Evolutionary conservation across 805 yeast genomes (phyloP), one percentile per base, ranked within the genome.

Genomic region (Ogataea polymorpha): DNA sequence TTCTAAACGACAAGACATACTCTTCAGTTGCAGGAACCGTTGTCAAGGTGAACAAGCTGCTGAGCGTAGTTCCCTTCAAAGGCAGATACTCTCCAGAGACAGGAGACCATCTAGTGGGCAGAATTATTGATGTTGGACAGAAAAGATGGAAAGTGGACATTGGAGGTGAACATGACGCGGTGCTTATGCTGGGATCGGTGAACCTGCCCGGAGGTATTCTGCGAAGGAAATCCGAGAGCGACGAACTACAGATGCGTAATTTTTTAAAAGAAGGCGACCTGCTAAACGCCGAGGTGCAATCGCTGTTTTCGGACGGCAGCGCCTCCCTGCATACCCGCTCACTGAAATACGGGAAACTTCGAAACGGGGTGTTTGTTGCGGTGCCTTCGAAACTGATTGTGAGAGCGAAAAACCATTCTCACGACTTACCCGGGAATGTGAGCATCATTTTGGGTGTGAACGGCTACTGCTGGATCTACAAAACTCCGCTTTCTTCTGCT

Each of bases 91-190:
- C 80, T 24, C 96, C 99, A 1, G 97, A 89, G 50, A 88, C 96
- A 2, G 99, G 99, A 50, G 99, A 93, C 60, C 98, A 93, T 62
- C 73, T 93, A 16, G 82, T 93, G 16, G 99, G 99, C 1, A 71
- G 99, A 47, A 83, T 93, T 50, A 82, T 93, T 2, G 98, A 93
- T 55, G 97, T 91, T 5, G 96, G 96, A 1, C 85, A 84, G 48
- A 86, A 83, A 59, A 72, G 98, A 54, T 93, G 99, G 99, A 88
- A 84, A 59, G 98, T 93, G 12, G 96, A 91, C 54, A 88, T 93
- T 49, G 98, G 98, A 21, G 87, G 88, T n/a, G 83, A 81, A 55
- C 96, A 87, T 56, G 91, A 89, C 59, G 98, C 97, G 0, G 82
- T 87, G 0, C 67, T 93, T 46, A 83, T 87, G 88, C 72, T 95